Base-by-base conservation (phyloP, 1,139 yeast species). In the Magnusiomyces magnusii region DNA sequence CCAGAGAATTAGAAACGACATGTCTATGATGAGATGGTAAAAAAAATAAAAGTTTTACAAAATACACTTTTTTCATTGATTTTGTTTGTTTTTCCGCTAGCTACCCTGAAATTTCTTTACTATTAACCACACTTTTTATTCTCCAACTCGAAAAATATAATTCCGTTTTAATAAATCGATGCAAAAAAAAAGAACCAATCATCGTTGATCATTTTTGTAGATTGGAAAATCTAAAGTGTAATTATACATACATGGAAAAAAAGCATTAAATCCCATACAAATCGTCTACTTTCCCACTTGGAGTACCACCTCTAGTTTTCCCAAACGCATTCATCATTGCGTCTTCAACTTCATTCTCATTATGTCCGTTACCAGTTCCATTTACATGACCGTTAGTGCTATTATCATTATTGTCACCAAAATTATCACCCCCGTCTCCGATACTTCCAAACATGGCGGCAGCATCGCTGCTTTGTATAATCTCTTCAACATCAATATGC, bases 1-100 rank as follows among this genome's bases (percentile, higher is more conserved):
- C 72, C 67, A 72, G 61, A 81, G 84, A 60, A 78, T 86, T 62
- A 69, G 77, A 67, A 71, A 71, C 66, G 77, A 74, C 66, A 74
- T 74, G 77, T 71, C 74, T 68, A 54, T 57, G 59, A 54, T 57
- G 59, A 57, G 59, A 57, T 57, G 59, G 59, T 57, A 57, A 57
- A 51, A 10, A 51, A 21, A 9, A 17, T 9, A 39, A 39, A 39
- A 39, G 17, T n/a, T 7, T 13, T 31, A 31, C 36, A 39, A 39
- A 10, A 17, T 3, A 39, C 19, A 39, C 44, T 39, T 39, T n/a
- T 39, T 39, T 17, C 19, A 19, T 39, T 39, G 7, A 15, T 39
- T 19, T 19, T 9, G 5, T 10, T 15, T 17, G 19, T 15, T 39
- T 39, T 39, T 39, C 44, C 44, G 10, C 44, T 39, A 39, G 44